These are phyloP conservation scores for Paramecium biaurelia DNA, from an alignment of 73 alveolate species.

Conservation along the genomic window DNA sequence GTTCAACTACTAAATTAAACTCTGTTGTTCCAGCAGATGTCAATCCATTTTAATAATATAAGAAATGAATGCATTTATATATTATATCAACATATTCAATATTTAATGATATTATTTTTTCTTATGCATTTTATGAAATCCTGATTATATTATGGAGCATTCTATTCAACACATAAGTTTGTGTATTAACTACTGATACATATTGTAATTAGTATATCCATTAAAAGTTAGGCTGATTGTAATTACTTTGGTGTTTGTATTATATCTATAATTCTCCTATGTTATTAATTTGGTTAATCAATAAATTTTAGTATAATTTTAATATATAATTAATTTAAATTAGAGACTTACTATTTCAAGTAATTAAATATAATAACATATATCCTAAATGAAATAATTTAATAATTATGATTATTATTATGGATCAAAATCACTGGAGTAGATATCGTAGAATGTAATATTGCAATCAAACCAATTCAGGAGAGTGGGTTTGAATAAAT, in stretches of 20 bases:
- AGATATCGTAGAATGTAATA: background rate
- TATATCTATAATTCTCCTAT: too few relatives aligned
- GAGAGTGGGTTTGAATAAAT: background rate
- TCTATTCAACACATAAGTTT: too few relatives aligned
- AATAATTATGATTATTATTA: background rate
- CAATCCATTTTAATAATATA: background rate
- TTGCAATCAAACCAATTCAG: background rate
- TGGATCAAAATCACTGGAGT: constrained; percentile 2
- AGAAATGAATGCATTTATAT: background rate
- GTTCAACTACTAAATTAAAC: background rate
- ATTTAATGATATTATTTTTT: background rate
- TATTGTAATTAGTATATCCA: too few relatives aligned
- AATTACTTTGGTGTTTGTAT: too few relatives aligned
- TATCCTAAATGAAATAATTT: background rate
- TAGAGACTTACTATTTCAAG: too few relatives aligned
- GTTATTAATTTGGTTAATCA: too few relatives aligned
- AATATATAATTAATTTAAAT: too few relatives aligned
- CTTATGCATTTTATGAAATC: background rate
- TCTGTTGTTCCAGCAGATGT: background rate
- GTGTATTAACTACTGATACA: too few relatives aligned
- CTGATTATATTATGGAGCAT: too few relatives aligned
- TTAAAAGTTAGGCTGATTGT: too few relatives aligned
- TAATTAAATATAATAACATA: background rate
- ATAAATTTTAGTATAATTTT: too few relatives aligned
- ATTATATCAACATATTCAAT: background rate